phyloP scores from a whole-genome alignment of 169 alveolate species.

The Amoebophrya sp. region DNA sequence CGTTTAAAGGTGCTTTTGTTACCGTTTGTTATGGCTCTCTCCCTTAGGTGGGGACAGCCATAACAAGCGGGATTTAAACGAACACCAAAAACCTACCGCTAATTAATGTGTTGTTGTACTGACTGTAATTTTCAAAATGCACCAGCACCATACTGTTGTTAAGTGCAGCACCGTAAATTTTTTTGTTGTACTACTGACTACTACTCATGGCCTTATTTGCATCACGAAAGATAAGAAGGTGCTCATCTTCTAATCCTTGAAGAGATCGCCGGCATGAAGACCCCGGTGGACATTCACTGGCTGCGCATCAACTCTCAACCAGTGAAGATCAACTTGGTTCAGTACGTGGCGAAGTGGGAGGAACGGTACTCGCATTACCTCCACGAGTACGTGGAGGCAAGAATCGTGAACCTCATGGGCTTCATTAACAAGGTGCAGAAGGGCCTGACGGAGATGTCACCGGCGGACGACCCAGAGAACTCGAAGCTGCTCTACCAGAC shows the following conservation, averaged over 20 bases:
- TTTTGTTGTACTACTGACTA: too few relatives aligned
- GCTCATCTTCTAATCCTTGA: not conserved
- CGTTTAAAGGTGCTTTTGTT: too few relatives aligned
- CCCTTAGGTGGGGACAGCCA: too few relatives aligned
- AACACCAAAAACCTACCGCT: too few relatives aligned
- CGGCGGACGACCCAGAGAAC: conserved; percentile 65
- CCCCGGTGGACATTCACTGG: conserved; percentile 81
- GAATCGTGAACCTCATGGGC: conserved; percentile 64
- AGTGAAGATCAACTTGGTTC: conserved; percentile 67
- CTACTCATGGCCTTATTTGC: too few relatives aligned
- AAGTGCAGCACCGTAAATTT: too few relatives aligned
- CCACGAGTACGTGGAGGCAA: conserved; percentile 60
- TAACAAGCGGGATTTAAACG: too few relatives aligned
- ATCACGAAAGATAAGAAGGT: not conserved
- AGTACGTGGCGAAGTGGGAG: conserved; percentile 72
- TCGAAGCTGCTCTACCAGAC: conserved; percentile 64
- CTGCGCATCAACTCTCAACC: conserved; percentile 74
- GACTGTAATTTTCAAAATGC: too few relatives aligned
- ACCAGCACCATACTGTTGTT: too few relatives aligned
- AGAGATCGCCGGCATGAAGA: conserved; percentile 68
- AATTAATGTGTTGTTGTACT: too few relatives aligned
- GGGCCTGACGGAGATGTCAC: conserved; percentile 61
- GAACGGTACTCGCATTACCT: conserved; percentile 69
- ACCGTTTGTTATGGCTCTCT: too few relatives aligned
- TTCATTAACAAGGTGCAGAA: conserved; percentile 71